Percentiles rank a stretch among this genome's conserved stretches.
These are phyloP conservation scores for Fusarium sp. DNA, from an alignment of 2,329 filamentous ascomycete genomes.

Conservation along the genomic window DNA sequence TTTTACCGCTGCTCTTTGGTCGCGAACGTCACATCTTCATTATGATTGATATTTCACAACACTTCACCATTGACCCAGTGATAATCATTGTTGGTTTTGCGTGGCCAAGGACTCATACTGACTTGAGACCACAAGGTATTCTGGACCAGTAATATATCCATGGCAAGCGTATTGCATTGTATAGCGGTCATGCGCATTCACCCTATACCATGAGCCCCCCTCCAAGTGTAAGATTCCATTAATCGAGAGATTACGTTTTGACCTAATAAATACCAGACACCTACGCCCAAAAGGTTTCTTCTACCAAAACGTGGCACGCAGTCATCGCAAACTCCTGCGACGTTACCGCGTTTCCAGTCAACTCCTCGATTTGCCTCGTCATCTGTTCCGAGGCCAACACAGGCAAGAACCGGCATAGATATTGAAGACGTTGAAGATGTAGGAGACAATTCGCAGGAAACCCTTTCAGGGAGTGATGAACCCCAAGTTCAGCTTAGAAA, in stretches of 20 bases:
- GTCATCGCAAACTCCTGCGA: conserved; percentile 46
- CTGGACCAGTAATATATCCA: background rate
- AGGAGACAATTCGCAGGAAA: conserved; percentile 26
- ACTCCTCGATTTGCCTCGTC: conserved; percentile 52
- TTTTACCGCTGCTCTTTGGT: conserved; percentile 25
- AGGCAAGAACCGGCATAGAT: conserved; percentile 35
- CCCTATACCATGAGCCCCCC: conserved; percentile 41
- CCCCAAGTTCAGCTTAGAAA: conserved; percentile 4
- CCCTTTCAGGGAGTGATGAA: background rate
- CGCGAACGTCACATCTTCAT: conserved; percentile 14
- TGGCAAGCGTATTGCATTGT: background rate
- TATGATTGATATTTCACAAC: background rate
- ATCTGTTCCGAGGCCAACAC: conserved; percentile 44
- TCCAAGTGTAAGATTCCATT: conserved; percentile 35
- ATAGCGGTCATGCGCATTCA: conserved; percentile 27
- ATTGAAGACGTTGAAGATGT: conserved; percentile 50
- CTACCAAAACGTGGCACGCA: conserved; percentile 48
- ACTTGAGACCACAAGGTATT: background rate
- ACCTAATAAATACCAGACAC: conserved; percentile 45
- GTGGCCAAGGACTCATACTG: background rate
- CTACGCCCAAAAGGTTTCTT: conserved; percentile 52
- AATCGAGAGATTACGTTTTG: background rate
- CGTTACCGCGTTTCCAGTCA: conserved; percentile 47
- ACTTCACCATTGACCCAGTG: background rate
- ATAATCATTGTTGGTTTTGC: background rate